Conservation (phyloP, 306 rosid species). For the Vicia sativa region DNA sequence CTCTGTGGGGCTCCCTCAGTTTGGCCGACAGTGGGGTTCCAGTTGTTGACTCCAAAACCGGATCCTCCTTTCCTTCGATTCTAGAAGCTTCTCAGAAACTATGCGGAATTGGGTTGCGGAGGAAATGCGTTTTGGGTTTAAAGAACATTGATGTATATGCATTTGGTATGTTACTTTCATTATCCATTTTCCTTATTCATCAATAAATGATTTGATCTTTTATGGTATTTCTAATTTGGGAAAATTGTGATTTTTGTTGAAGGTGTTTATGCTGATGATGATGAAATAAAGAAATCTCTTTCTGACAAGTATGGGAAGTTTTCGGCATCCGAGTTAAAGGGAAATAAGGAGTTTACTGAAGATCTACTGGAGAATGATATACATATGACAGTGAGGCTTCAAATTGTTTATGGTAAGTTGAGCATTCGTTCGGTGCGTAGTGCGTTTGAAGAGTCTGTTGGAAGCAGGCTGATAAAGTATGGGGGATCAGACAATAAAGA, state of each 20-base stretch:
- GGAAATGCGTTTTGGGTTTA: slow-evolving; percentile 70
- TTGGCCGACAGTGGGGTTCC: slow-evolving; percentile 52
- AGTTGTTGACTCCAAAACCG: slow-evolving; percentile 61
- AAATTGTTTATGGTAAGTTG: slow-evolving; percentile 76
- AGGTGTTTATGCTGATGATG: slow-evolving; percentile 83
- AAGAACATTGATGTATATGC: slow-evolving; percentile 92
- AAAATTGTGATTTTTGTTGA: slow-evolving; percentile 34
- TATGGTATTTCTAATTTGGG: slow-evolving; percentile 4
- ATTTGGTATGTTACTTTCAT: slow-evolving; percentile 52
- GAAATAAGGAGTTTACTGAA: slow-evolving; percentile 59
- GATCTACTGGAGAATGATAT: slow-evolving; percentile 81
- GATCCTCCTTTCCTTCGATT: slow-evolving; percentile 68
- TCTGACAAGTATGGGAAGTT: slow-evolving; percentile 65
- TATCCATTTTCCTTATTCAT: neutral
- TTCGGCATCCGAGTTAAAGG: slow-evolving; percentile 54
- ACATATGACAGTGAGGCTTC: slow-evolving; percentile 79
- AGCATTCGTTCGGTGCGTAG: slow-evolving; percentile 83
- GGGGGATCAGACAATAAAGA: slow-evolving; percentile 74
- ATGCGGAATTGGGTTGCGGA: slow-evolving; percentile 82
- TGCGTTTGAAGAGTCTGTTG: slow-evolving; percentile 90
- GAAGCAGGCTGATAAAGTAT: slow-evolving; percentile 69
- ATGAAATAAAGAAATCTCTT: slow-evolving; percentile 56
- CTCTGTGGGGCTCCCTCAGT: slow-evolving; percentile 74
- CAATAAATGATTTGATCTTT: neutral
- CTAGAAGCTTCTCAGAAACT: slow-evolving; percentile 65